phyloP scores from a whole-genome alignment of 495 filamentous ascomycete genomes.

The Symbiotaphrina buchneri region DNA sequence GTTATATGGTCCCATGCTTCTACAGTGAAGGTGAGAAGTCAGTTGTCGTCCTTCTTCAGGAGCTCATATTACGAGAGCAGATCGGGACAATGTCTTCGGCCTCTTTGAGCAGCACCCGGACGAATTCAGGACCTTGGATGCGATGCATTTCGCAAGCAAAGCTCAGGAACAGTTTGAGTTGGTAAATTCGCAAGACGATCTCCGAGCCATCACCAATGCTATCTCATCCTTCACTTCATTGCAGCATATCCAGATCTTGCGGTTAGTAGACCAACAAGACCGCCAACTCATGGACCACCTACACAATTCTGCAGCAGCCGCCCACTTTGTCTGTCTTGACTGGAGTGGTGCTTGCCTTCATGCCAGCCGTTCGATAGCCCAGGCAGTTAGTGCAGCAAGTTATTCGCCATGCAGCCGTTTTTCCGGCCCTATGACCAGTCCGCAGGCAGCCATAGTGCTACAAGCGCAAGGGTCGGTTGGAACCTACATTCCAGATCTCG shows the following conservation, averaged over 20 bases:
- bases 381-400: constrained; percentile 28
- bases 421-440: constrained; percentile 40
- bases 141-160: constrained; percentile 16
- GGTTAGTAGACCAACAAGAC: constrained; percentile 35
- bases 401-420: constrained; percentile 30
- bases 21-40: constrained; percentile 20
- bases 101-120: constrained; percentile 11
- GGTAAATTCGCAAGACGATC: constrained; percentile 16
- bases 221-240: constrained; percentile 33
- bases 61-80: constrained; percentile 2
- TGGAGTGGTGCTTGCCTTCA: constrained; percentile 43
- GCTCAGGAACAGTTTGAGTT: constrained; percentile 20
- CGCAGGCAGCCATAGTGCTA: constrained; percentile 28
- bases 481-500: constrained; percentile 26
- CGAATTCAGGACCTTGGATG: constrained; percentile 12
- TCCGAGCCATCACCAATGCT: constrained; percentile 25
- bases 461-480: constrained; percentile 14
- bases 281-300: constrained; percentile 23
- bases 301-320: constrained; percentile 9
- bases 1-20: constrained; percentile 50
- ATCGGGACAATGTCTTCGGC: neutral
- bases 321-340: constrained; percentile 19
- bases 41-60: constrained; percentile 1
- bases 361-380: constrained; percentile 30
- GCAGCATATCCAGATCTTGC: constrained; percentile 41